Percentiles rank a stretch among this genome's conserved stretches.
These are phyloP conservation scores for Termitomyces sp. DNA, from an alignment of 768 basidiomycete genomes.

Conservation along the genomic window DNA sequence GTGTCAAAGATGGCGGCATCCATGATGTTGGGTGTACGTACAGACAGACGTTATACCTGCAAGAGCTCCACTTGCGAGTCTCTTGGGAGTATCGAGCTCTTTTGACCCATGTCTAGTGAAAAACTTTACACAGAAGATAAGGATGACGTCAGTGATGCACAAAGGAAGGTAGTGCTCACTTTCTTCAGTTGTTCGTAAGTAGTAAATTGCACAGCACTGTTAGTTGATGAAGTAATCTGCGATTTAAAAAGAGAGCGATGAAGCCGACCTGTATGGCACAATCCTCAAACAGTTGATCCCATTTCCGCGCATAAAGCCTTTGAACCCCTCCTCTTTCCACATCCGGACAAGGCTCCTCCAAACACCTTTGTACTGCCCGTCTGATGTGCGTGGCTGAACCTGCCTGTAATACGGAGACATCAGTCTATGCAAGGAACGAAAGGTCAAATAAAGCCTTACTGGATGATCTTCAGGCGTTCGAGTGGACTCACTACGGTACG, in stretches of 20 bases:
- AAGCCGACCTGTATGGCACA: constrained; percentile 71
- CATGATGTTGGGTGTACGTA: constrained; percentile 36
- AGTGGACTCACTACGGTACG: constrained; percentile 90
- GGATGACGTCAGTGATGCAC: constrained; percentile 24
- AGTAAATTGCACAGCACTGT: constrained; percentile 79
- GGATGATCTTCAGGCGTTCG: constrained; percentile 93
- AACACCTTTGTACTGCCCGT: constrained; percentile 76
- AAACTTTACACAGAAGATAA: constrained; percentile 36
- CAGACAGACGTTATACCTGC: constrained; percentile 95
- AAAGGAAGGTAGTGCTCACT: constrained; percentile 30
- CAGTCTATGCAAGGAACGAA: constrained; percentile 3
- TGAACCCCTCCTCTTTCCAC: constrained; percentile 92
- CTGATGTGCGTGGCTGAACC: constrained; percentile 69
- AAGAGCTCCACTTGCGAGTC: constrained; percentile 81
- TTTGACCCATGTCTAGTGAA: constrained; percentile 66
- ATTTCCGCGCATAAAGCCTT: constrained; percentile 92
- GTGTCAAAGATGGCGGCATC: not conserved
- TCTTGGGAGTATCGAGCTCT: constrained; percentile 83
- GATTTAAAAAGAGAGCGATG: not conserved
- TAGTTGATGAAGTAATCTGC: not conserved
- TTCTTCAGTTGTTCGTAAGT: constrained; percentile 91
- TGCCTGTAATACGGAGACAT: constrained; percentile 48
- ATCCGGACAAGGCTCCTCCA: constrained; percentile 81
- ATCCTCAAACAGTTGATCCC: constrained; percentile 85
- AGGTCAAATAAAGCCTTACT: constrained; percentile 46